Conservation (phyloP, 2,329 filamentous ascomycete species). For the Calonectria montana region DNA sequence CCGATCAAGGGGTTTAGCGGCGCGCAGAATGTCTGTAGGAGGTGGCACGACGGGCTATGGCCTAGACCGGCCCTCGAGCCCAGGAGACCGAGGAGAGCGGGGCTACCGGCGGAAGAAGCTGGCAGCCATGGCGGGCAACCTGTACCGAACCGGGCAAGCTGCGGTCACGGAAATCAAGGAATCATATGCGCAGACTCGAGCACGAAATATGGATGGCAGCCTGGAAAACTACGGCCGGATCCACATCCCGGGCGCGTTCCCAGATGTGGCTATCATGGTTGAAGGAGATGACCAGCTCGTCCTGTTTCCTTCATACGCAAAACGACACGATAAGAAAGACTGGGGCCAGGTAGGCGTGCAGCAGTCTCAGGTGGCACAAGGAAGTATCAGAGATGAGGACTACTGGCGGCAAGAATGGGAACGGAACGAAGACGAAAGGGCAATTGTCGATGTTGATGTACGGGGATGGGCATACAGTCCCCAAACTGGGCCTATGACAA, state of each 20-base stretch:
- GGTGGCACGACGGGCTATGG: slow-evolving; percentile 44
- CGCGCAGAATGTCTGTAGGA: slow-evolving; percentile 45
- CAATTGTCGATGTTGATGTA: slow-evolving; percentile 93
- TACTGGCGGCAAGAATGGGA: slow-evolving; percentile 86
- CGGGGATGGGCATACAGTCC: slow-evolving; percentile 95
- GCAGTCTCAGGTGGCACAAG: slow-evolving; percentile 46
- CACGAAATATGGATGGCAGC: slow-evolving; percentile 45
- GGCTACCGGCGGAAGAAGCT: slow-evolving; percentile 84
- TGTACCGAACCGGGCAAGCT: slow-evolving; percentile 67
- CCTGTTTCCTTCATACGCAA: slow-evolving; percentile 92
- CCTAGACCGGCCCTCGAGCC: slow-evolving; percentile 42
- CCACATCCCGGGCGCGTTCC: slow-evolving; percentile 80
- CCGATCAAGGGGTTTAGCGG: slow-evolving; percentile 44
- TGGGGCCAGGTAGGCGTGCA: slow-evolving; percentile 46
- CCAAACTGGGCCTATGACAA: slow-evolving; percentile 83
- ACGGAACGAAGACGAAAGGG: slow-evolving; percentile 81
- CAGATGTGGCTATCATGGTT: slow-evolving; percentile 83
- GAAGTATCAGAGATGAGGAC: slow-evolving; percentile 70
- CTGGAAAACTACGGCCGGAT: slow-evolving; percentile 45
- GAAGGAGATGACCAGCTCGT: slow-evolving; percentile 92
- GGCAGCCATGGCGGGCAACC: slow-evolving; percentile 69
- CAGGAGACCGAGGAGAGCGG: slow-evolving; percentile 62
- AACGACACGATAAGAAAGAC: slow-evolving; percentile 71
- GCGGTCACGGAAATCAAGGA: slow-evolving; percentile 70
- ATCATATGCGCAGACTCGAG: slow-evolving; percentile 67